Evolutionary conservation across 345 rosid genomes (phyloP).

Genomic region (Passiflora organensis): DNA sequence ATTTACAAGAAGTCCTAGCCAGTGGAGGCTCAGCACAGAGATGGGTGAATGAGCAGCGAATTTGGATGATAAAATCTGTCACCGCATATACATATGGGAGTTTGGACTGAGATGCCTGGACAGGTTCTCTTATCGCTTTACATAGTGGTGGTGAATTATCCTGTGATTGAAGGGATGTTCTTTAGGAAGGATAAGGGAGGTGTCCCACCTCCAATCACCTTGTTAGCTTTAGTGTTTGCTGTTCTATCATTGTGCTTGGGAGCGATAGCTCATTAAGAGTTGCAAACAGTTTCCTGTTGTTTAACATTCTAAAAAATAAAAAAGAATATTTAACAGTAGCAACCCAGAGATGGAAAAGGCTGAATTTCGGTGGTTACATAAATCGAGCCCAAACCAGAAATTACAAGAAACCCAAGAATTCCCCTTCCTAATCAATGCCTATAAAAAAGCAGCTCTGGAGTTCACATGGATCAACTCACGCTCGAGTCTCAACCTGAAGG

Average conservation of each 20-base stretch:
- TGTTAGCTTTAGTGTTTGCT: slow-evolving; percentile 12
- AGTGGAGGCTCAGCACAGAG: slow-evolving; percentile 17
- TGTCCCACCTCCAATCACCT: slow-evolving; percentile 21
- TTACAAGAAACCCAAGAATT: background rate
- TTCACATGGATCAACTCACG: slow-evolving; percentile 40
- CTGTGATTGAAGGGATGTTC: slow-evolving; percentile 40
- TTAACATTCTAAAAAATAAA: too few relatives aligned
- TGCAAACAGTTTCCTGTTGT: too few relatives aligned
- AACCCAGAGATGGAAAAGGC: too few relatives aligned
- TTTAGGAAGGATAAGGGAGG: slow-evolving; percentile 42
- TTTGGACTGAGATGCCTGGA: slow-evolving; percentile 21
- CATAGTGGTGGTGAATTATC: slow-evolving; percentile 25
- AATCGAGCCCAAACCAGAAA: background rate
- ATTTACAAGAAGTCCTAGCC: slow-evolving; percentile 22
- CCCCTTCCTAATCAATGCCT: background rate
- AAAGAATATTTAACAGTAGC: too few relatives aligned
- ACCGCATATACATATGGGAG: slow-evolving; percentile 22
- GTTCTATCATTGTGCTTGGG: slow-evolving; percentile 19
- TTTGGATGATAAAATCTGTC: slow-evolving; percentile 40
- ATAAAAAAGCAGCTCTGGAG: background rate
- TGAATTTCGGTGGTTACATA: too few relatives aligned
- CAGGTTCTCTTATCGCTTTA: slow-evolving; percentile 32
- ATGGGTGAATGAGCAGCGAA: slow-evolving; percentile 28
- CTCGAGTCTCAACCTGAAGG: slow-evolving; percentile 7
- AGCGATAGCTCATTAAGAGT: too few relatives aligned